Conservation (phyloP, 2,329 filamentous ascomycete species). For the Tolypocladium inflatum region DNA sequence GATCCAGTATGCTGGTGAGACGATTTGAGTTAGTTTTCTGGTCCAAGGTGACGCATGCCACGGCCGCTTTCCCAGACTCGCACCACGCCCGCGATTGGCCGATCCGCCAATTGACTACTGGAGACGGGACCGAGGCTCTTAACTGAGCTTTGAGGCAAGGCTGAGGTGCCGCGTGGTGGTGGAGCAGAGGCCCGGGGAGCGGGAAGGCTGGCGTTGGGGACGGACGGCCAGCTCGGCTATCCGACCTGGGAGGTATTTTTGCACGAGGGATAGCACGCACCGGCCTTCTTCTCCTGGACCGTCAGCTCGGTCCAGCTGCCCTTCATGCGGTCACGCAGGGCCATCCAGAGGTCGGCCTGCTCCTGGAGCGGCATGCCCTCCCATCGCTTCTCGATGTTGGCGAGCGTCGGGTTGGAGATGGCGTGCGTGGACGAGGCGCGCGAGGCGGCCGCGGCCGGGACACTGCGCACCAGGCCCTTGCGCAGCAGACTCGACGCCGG, state of each 20-base stretch:
- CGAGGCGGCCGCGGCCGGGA: constrained; percentile 34
- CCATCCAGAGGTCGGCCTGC: constrained; percentile 99
- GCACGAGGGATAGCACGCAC: constrained; percentile 44
- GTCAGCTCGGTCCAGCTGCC: constrained; percentile 93
- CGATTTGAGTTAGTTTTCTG: constrained; percentile 27
- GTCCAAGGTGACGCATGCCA: constrained; percentile 4
- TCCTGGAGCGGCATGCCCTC: constrained; percentile 96
- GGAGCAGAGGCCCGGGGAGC: neutral
- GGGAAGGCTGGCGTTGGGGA: constrained; percentile 6
- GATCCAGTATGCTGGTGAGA: constrained; percentile 85
- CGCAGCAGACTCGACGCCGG: constrained; percentile 43
- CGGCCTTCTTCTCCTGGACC: constrained; percentile 96
- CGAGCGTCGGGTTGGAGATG: constrained; percentile 94
- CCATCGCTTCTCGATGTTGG: constrained; percentile 99
- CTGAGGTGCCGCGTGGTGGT: constrained; percentile 8
- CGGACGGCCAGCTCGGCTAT: constrained; percentile 13
- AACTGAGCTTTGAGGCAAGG: constrained; percentile 8
- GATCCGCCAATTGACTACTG: neutral
- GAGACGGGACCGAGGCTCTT: constrained; percentile 3
- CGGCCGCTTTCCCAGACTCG: neutral
- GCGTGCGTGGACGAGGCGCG: constrained; percentile 67
- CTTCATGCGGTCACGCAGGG: constrained; percentile 97
- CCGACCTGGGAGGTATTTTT: constrained; percentile 23
- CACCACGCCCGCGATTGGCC: constrained; percentile 2
- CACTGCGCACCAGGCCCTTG: constrained; percentile 34